phyloP scores from a whole-genome alignment of 345 rosid genomes.

The Gossypium longicalyx region DNA sequence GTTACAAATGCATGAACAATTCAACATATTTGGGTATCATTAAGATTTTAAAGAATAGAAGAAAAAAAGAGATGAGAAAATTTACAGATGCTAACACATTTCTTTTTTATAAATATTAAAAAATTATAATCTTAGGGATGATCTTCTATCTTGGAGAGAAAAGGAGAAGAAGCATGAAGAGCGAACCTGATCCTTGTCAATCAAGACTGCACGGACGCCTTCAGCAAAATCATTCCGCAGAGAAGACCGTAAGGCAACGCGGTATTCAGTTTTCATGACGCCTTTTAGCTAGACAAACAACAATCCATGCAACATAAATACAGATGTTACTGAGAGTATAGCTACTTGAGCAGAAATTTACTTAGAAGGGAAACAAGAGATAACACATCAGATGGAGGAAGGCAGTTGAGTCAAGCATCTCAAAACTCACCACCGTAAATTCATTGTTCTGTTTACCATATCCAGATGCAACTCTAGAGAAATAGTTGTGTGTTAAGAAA shows the following conservation, averaged over 20 bases:
- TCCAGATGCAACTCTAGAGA: constrained; percentile 71
- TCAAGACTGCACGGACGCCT: constrained; percentile 92
- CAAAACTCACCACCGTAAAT: constrained; percentile 54
- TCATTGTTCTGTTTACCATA: constrained; percentile 44
- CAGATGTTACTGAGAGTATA: not conserved
- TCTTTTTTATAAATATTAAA: not conserved
- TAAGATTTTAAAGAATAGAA: not conserved
- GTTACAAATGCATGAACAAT: not conserved
- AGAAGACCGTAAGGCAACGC: constrained; percentile 70
- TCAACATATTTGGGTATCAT: not conserved
- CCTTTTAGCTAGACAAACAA: constrained; percentile 44
- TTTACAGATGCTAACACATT: not conserved
- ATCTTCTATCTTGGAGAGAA: not conserved
- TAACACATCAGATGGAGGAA: not conserved
- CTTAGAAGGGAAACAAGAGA: not conserved
- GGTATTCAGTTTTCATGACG: constrained; percentile 87
- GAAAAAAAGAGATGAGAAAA: not conserved
- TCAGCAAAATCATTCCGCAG: constrained; percentile 69
- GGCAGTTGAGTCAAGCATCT: not conserved
- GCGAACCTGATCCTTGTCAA: constrained; percentile 89
- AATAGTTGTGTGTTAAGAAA: constrained; percentile 58
- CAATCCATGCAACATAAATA: constrained; percentile 9
- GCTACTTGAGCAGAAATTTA: not conserved
- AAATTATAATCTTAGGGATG: not conserved
- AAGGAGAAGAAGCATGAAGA: constrained; percentile 14